Percentiles rank a stretch among this genome's conserved stretches.
These are phyloP conservation scores for Fusarium poae DNA, from an alignment of 2,329 filamentous ascomycete genomes.

Conservation along the genomic window DNA sequence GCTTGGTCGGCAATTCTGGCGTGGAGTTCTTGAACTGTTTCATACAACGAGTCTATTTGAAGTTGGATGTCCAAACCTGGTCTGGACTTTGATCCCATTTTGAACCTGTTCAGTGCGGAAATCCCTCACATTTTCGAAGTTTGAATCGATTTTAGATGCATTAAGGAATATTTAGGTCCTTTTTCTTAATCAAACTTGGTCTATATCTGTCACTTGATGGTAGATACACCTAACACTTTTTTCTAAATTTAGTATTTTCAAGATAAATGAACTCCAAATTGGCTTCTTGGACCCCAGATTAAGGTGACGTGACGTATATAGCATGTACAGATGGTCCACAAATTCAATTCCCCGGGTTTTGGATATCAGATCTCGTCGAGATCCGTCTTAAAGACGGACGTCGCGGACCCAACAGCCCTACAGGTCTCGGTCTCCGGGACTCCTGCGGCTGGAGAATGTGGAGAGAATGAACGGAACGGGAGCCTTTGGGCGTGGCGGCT, in stretches of 20 bases:
- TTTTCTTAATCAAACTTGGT: slow-evolving; percentile 6
- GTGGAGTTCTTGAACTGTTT: slow-evolving; percentile 7
- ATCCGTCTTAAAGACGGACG: slow-evolving; percentile 23
- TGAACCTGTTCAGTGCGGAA: slow-evolving; percentile 1
- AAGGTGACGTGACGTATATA: slow-evolving; percentile 40
- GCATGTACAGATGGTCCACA: slow-evolving; percentile 42
- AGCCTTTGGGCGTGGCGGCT: slow-evolving; percentile 6
- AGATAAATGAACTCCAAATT: slow-evolving; percentile 20
- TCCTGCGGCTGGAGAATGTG: slow-evolving; percentile 28
- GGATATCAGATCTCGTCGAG: slow-evolving; percentile 28
- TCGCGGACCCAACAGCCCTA: slow-evolving; percentile 36
- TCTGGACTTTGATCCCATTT: slow-evolving; percentile 3
- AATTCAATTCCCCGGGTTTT: slow-evolving; percentile 27
- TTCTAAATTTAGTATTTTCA: slow-evolving; percentile 2
- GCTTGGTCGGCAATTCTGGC: slow-evolving; percentile 19
- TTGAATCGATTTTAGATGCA: too few relatives aligned
- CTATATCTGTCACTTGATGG: not conserved
- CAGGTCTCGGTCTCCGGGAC: slow-evolving; percentile 27
- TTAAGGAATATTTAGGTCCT: not conserved
- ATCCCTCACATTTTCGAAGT: not conserved
- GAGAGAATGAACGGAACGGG: slow-evolving; percentile 33
- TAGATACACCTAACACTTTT: slow-evolving; percentile 5
- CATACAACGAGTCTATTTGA: slow-evolving; percentile 1
- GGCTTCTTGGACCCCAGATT: slow-evolving; percentile 27
- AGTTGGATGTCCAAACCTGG: slow-evolving; percentile 1